phyloP scores from a whole-genome alignment of 257 asterid species.

The Ligustrum vulgare region DNA sequence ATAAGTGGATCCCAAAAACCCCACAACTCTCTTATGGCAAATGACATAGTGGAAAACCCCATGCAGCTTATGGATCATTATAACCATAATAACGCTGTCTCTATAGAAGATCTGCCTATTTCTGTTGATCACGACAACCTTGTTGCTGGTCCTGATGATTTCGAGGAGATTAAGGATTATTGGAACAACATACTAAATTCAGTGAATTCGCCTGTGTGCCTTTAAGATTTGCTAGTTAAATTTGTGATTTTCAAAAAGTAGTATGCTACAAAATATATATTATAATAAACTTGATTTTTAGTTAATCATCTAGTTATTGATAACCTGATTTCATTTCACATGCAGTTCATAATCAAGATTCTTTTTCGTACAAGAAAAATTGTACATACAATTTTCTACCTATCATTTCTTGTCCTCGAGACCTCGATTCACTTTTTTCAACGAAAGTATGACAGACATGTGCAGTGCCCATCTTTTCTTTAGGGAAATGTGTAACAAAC shows the following conservation, averaged over 20 bases:
- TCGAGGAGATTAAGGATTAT: constrained; percentile 29
- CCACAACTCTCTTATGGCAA: constrained; percentile 4
- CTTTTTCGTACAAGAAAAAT: no score
- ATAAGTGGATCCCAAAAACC: background rate
- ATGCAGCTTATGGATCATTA: constrained; percentile 11
- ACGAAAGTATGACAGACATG: no score
- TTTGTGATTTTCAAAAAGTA: background rate
- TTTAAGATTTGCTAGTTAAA: background rate
- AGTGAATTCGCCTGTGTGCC: constrained; percentile 35
- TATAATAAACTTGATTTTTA: background rate
- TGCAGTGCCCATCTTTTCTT: no score
- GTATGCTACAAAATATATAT: background rate
- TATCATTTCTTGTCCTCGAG: no score
- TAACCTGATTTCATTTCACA: no score
- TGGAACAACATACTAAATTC: constrained; percentile 44
- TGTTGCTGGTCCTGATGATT: constrained; percentile 16
- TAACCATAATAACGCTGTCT: constrained; percentile 9
- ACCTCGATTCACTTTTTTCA: no score
- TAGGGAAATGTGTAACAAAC: no score
- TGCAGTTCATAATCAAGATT: no score
- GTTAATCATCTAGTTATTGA: background rate
- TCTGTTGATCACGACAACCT: constrained; percentile 6
- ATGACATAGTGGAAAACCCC: constrained; percentile 24
- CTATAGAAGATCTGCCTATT: constrained; percentile 23
- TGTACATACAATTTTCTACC: no score